phyloP scores from a whole-genome alignment of 805 yeast genomes.

The Lachancea kluyveri region DNA sequence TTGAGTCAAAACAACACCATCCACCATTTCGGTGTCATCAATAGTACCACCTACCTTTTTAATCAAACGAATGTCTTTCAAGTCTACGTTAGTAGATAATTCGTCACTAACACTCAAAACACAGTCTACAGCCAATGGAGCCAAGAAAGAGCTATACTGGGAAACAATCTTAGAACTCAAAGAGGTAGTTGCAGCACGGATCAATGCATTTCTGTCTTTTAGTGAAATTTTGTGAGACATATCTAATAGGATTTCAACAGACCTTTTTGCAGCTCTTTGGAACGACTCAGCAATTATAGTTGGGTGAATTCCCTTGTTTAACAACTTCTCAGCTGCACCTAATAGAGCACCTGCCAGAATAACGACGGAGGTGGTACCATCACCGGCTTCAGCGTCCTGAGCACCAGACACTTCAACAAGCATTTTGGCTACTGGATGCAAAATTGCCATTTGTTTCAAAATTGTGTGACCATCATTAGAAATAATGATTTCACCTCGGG shows the following conservation, averaged over 20 bases:
- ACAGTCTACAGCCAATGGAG: constrained; percentile 92
- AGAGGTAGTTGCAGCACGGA: constrained; percentile 92
- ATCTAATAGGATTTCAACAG: constrained; percentile 73
- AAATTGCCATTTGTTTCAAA: constrained; percentile 92
- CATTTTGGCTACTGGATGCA: constrained; percentile 99
- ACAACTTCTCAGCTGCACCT: constrained; percentile 89
- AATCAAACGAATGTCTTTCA: constrained; percentile 80
- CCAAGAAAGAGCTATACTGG: constrained; percentile 77
- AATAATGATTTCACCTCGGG: constrained; percentile 85
- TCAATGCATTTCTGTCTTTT: constrained; percentile 71
- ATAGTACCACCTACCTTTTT: constrained; percentile 97
- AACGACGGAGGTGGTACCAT: constrained; percentile 97
- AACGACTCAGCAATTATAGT: constrained; percentile 90
- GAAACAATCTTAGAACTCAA: constrained; percentile 92
- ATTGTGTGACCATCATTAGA: constrained; percentile 99
- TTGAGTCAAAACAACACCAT: constrained; percentile 92
- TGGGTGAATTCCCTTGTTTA: constrained; percentile 92
- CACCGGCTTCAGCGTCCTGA: constrained; percentile 99
- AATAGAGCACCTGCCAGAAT: constrained; percentile 89
- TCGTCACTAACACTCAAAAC: constrained; percentile 71
- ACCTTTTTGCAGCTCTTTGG: constrained; percentile 79
- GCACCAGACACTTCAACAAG: constrained; percentile 95
- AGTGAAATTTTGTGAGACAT: constrained; percentile 83
- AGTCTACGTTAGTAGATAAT: constrained; percentile 62
- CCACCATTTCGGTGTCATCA: constrained; percentile 88